Percentiles rank a stretch among this genome's conserved stretches.
These are phyloP conservation scores for Kuraishia molischiana DNA, from an alignment of 805 yeast species.

Conservation along the genomic window DNA sequence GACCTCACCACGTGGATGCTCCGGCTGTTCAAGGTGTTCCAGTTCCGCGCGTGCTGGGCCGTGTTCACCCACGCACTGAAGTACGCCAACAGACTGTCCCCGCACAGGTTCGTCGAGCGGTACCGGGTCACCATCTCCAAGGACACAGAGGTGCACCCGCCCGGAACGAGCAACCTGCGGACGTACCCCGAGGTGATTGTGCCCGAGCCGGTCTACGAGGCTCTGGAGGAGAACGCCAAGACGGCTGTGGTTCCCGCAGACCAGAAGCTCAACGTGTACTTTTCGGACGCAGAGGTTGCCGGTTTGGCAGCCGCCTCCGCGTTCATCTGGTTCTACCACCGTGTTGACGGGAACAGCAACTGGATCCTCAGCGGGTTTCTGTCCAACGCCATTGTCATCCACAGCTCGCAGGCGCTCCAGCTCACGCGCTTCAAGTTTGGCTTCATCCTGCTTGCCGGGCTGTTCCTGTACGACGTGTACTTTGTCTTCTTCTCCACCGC, in stretches of 20 bases:
- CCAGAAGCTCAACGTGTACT: slow-evolving; percentile 25
- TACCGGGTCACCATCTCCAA: slow-evolving; percentile 30
- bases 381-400: slow-evolving; percentile 32
- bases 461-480: slow-evolving; percentile 54
- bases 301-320: slow-evolving; percentile 12
- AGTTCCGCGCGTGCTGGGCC: not conserved
- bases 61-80: not conserved
- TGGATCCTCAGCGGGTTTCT: slow-evolving; percentile 38
- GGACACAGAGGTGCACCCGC: slow-evolving; percentile 25
- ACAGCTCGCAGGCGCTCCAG: slow-evolving; percentile 26
- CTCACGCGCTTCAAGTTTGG: slow-evolving; percentile 38
- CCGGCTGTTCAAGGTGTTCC: not conserved
- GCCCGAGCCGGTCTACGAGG: not conserved
- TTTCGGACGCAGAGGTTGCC: slow-evolving; percentile 19
- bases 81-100: slow-evolving; percentile 5
- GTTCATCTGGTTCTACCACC: slow-evolving; percentile 9
- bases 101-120: slow-evolving; percentile 21
- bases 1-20: not conserved
- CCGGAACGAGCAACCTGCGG: slow-evolving; percentile 24
- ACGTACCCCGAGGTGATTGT: not conserved
- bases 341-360: slow-evolving; percentile 19
- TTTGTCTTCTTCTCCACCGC: slow-evolving; percentile 56
- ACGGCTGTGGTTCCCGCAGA: slow-evolving; percentile 12
- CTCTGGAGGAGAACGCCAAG: slow-evolving; percentile 15
- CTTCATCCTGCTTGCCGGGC: slow-evolving; percentile 30